Conservation (phyloP, 2,329 filamentous ascomycete genomes). For the Clonostachys rosea region DNA sequence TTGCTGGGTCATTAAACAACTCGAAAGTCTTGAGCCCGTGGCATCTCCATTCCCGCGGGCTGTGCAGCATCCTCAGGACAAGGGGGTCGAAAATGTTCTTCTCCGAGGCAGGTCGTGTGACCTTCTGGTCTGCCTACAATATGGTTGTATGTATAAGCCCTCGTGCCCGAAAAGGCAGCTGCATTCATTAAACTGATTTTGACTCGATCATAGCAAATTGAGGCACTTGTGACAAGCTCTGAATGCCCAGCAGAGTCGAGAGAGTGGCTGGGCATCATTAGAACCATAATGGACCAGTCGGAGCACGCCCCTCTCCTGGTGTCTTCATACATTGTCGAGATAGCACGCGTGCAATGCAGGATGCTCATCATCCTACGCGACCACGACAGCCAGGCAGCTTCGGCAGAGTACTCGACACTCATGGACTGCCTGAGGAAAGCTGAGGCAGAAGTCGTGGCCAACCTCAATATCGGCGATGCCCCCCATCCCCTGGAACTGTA, state of each 20-base stretch:
- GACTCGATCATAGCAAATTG: conserved; percentile 25
- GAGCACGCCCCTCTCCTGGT: conserved; percentile 20
- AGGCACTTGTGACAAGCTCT: conserved; percentile 20
- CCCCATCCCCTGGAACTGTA: conserved; percentile 14
- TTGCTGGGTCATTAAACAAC: conserved; percentile 26
- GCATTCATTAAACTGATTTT: too few relatives aligned
- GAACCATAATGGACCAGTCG: conserved; percentile 10
- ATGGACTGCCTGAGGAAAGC: conserved; percentile 3
- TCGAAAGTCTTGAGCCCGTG: conserved; percentile 20
- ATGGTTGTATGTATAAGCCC: conserved; percentile 22
- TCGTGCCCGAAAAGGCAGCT: not conserved
- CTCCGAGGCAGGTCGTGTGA: conserved; percentile 14
- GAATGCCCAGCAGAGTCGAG: conserved; percentile 27
- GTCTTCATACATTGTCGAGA: conserved; percentile 16
- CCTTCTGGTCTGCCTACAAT: conserved; percentile 31
- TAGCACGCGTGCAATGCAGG: conserved; percentile 16
- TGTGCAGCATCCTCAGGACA: conserved; percentile 27
- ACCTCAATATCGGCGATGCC: not conserved
- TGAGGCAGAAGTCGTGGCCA: conserved; percentile 14
- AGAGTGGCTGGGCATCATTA: conserved; percentile 25
- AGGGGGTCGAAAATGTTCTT: conserved; percentile 19
- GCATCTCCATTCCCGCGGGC: conserved; percentile 27
- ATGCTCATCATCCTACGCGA: conserved; percentile 16
- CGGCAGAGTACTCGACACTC: conserved; percentile 16
- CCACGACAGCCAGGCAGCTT: conserved; percentile 18